Conservation (phyloP, 208 protist genomes). For the Tritrichomonas foetus region DNA sequence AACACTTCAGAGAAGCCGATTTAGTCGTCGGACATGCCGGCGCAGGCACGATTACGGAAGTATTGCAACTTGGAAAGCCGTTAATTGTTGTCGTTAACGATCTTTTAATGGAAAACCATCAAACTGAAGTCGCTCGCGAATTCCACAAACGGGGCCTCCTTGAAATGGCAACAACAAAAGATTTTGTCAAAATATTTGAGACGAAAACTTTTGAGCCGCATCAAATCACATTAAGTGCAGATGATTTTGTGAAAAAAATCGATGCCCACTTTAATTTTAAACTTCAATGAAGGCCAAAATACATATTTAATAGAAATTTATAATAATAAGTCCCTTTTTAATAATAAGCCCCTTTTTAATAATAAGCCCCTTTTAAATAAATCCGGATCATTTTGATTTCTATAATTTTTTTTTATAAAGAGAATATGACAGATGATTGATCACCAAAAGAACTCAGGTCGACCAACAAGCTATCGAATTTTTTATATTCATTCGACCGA, state of each 20-base stretch:
- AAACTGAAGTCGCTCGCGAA: slow-evolving; percentile 44
- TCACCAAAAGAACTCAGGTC: too few relatives aligned
- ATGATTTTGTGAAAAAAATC: not conserved
- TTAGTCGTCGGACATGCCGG: slow-evolving; percentile 54
- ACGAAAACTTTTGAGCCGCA: not conserved
- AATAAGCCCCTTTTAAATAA: too few relatives aligned
- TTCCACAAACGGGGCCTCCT: not conserved
- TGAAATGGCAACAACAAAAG: not conserved
- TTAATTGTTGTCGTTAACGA: slow-evolving; percentile 60
- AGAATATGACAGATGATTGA: too few relatives aligned
- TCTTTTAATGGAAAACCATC: slow-evolving; percentile 59
- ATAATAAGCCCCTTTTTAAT: too few relatives aligned
- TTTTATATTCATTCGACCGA: too few relatives aligned
- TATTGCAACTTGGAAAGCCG: slow-evolving; percentile 46
- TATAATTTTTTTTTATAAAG: too few relatives aligned
- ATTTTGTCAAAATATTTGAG: slow-evolving; percentile 6
- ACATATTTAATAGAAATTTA: too few relatives aligned
- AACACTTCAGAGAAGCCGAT: slow-evolving; percentile 47
- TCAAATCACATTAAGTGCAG: not conserved
- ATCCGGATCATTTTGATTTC: too few relatives aligned
- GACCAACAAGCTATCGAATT: too few relatives aligned
- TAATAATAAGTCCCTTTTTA: too few relatives aligned
- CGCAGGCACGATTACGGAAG: slow-evolving; percentile 58
- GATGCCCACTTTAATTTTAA: not conserved
- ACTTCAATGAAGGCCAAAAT: not conserved